Evolutionary conservation across 2,329 filamentous ascomycete species (phyloP).

Genomic region (Gaeumannomyces sp.): DNA sequence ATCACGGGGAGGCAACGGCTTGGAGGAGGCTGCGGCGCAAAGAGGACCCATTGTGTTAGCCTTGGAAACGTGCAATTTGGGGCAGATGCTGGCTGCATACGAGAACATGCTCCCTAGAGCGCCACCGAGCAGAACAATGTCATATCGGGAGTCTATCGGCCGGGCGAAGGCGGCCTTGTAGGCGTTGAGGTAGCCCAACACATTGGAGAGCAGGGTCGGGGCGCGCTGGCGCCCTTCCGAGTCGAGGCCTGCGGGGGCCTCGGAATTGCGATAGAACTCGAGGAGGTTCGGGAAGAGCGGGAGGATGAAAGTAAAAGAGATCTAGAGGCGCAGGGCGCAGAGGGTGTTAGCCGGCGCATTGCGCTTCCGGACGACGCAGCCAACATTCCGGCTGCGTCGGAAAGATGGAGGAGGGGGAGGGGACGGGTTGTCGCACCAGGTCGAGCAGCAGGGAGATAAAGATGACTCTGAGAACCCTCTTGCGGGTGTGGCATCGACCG

Average conservation of each 20-base stretch:
- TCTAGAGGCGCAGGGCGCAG: constrained; percentile 42
- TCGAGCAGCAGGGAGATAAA: constrained; percentile 87
- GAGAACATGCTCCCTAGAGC: constrained; percentile 89
- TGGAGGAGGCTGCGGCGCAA: constrained; percentile 63
- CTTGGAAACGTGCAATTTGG: background rate
- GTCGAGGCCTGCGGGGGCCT: constrained; percentile 46
- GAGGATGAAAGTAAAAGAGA: constrained; percentile 97
- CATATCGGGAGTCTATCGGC: constrained; percentile 92
- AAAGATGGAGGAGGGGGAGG: constrained; percentile 1
- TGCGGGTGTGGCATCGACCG: constrained; percentile 54
- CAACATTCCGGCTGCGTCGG: too few species aligned
- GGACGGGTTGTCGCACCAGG: constrained; percentile 52
- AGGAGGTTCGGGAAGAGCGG: constrained; percentile 92
- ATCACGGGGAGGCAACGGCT: constrained; percentile 86
- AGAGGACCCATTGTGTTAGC: constrained; percentile 6
- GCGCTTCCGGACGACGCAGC: background rate
- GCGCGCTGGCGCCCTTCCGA: constrained; percentile 34
- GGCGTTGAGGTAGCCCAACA: constrained; percentile 78
- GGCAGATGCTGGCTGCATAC: constrained; percentile 27
- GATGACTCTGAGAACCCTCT: constrained; percentile 78
- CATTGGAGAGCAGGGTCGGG: constrained; percentile 66
- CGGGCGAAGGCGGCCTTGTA: constrained; percentile 92
- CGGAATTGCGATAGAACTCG: constrained; percentile 88
- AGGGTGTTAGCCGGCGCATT: constrained; percentile 10
- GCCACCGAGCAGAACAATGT: constrained; percentile 91